These are phyloP conservation scores for Xylaria sp. DNA, from an alignment of 495 filamentous ascomycete genomes.

Conservation along the genomic window DNA sequence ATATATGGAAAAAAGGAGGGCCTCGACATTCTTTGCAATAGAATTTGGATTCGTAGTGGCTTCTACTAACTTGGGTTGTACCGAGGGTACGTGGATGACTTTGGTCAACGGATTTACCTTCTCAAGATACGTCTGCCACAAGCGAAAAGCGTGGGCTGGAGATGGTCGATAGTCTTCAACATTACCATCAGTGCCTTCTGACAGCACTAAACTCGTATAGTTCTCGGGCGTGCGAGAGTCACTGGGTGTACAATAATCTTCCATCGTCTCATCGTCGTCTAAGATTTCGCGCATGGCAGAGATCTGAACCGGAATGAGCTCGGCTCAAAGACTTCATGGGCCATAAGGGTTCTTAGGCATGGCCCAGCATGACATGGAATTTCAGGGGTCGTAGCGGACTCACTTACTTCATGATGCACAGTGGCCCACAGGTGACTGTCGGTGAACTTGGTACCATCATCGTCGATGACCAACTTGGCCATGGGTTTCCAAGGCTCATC, in stretches of 20 bases:
- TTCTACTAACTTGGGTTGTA: slow-evolving; percentile 60
- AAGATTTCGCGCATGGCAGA: slow-evolving; percentile 56
- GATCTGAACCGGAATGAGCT: slow-evolving; percentile 41
- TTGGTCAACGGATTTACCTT: slow-evolving; percentile 74
- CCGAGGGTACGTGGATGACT: slow-evolving; percentile 71
- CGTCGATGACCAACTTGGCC: slow-evolving; percentile 53
- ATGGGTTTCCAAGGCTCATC: slow-evolving; percentile 48
- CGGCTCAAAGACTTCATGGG: neutral
- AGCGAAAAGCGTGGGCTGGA: slow-evolving; percentile 67
- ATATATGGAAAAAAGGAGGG: slow-evolving; percentile 63
- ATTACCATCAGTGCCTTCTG: slow-evolving; percentile 39
- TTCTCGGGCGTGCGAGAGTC: slow-evolving; percentile 45
- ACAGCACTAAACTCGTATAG: slow-evolving; percentile 47
- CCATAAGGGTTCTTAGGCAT: neutral
- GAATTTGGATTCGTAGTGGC: slow-evolving; percentile 45
- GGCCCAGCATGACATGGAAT: no score
- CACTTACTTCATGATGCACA: slow-evolving; percentile 54
- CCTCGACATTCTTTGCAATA: slow-evolving; percentile 57
- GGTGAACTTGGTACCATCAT: slow-evolving; percentile 54
- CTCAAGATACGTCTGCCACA: slow-evolving; percentile 74
- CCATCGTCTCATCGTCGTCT: slow-evolving; percentile 46
- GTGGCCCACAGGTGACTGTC: slow-evolving; percentile 51
- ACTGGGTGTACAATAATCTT: slow-evolving; percentile 39
- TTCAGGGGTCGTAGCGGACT: neutral
- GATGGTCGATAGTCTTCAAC: slow-evolving; percentile 63